phyloP scores from a whole-genome alignment of 108 stramenopile species.

The Skeletonema tropicum region DNA sequence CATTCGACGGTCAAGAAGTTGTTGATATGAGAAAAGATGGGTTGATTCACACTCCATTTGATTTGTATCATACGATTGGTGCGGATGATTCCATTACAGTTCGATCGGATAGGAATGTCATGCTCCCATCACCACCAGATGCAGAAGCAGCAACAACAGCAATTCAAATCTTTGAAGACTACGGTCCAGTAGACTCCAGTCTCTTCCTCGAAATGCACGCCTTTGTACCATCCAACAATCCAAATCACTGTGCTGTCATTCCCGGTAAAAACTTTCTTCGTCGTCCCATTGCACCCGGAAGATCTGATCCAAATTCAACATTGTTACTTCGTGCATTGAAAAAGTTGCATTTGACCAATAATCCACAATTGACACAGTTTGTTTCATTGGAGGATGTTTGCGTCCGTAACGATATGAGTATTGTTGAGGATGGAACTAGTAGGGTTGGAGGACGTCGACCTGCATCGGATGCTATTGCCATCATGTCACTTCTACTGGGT shows the following conservation, averaged over 20 bases:
- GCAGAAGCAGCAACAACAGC: too few species aligned
- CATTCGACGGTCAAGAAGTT: neutral
- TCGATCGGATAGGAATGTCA: slow-evolving; percentile 52
- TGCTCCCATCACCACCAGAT: neutral
- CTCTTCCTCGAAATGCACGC: slow-evolving; percentile 83
- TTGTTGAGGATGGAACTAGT: slow-evolving; percentile 37
- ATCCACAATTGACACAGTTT: slow-evolving; percentile 8
- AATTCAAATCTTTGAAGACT: slow-evolving; percentile 82
- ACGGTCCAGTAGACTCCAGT: slow-evolving; percentile 79
- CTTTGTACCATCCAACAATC: slow-evolving; percentile 86
- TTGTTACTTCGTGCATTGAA: slow-evolving; percentile 32
- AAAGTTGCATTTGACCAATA: slow-evolving; percentile 20
- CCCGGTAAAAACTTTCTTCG: slow-evolving; percentile 18
- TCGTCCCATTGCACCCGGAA: neutral
- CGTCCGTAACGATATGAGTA: slow-evolving; percentile 24
- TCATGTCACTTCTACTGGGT: slow-evolving; percentile 20
- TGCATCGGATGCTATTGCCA: slow-evolving; percentile 46
- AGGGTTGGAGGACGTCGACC: slow-evolving; percentile 35
- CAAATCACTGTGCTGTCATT: slow-evolving; percentile 77
- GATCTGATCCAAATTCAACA: slow-evolving; percentile 7
- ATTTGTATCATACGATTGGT: slow-evolving; percentile 41
- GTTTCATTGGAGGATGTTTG: slow-evolving; percentile 43
- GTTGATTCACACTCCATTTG: slow-evolving; percentile 28
- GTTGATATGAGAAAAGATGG: neutral
- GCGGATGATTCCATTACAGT: slow-evolving; percentile 50